phyloP scores from a whole-genome alignment of 2,329 filamentous ascomycete species.

The Aspergillus novoparasiticus region DNA sequence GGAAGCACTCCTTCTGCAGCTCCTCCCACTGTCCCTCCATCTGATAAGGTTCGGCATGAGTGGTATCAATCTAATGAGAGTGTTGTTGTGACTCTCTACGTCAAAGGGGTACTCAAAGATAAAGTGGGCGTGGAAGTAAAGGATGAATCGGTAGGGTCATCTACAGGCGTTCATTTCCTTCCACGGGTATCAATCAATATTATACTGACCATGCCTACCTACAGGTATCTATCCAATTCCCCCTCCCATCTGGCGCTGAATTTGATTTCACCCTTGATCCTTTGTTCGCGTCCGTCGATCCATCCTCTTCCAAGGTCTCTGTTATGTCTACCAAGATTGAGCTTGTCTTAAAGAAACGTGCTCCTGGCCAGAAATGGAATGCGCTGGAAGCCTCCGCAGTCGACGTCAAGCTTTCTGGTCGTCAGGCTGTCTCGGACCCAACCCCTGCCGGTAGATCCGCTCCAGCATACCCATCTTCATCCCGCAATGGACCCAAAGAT shows the following conservation, averaged over 20 bases:
- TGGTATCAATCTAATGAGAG: constrained; percentile 68
- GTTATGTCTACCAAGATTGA: constrained; percentile 81
- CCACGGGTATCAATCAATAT: constrained; percentile 17
- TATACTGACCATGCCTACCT: constrained; percentile 10
- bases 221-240: constrained; percentile 62
- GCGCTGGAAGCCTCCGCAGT: constrained; percentile 54
- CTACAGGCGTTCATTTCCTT: constrained; percentile 20
- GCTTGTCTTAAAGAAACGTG: constrained; percentile 69
- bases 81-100: constrained; percentile 66
- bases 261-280: constrained; percentile 67
- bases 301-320: constrained; percentile 60
- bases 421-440: constrained; percentile 16
- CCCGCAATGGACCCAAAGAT: constrained; percentile 78
- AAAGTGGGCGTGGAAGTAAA: constrained; percentile 56
- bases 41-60: constrained; percentile 66
- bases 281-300: constrained; percentile 67
- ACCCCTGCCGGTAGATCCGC: constrained; percentile 32
- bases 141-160: constrained; percentile 44
- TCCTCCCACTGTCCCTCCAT: constrained; percentile 4
- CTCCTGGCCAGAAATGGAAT: constrained; percentile 68
- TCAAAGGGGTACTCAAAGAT: constrained; percentile 64
- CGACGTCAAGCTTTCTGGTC: constrained; percentile 24
- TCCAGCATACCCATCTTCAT: constrained; percentile 83
- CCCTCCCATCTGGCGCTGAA: constrained; percentile 53
- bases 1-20: background rate